Conservation (phyloP, 257 asterid species). For the Penstemon davidsonii region DNA sequence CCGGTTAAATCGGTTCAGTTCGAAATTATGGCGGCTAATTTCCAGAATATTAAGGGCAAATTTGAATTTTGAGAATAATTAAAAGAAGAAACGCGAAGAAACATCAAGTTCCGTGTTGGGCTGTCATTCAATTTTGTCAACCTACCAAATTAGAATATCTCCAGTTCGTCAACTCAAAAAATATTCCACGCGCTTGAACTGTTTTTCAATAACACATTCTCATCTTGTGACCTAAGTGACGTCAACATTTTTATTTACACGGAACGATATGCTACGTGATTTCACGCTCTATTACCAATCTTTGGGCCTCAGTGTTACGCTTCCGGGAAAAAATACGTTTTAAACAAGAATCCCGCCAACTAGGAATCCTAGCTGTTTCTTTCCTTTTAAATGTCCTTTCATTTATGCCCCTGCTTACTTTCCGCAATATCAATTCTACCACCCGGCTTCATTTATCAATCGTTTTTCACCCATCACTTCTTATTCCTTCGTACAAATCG, state of each 20-base stretch:
- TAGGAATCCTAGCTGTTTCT: conserved; percentile 23
- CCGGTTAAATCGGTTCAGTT: no score
- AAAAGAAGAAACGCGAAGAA: no score
- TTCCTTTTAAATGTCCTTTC: background rate
- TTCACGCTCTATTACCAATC: background rate
- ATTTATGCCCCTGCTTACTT: conserved; percentile 7
- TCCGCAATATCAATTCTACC: conserved; percentile 17
- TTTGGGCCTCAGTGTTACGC: background rate
- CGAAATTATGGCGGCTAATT: no score
- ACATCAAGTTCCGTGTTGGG: no score
- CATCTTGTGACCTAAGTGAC: conserved; percentile 2
- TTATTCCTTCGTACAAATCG: conserved; percentile 12
- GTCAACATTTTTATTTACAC: background rate
- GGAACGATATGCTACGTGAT: conserved; percentile 9
- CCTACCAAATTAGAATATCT: no score
- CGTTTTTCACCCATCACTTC: background rate
- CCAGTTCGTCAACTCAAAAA: background rate
- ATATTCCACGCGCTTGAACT: background rate
- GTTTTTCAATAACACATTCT: background rate
- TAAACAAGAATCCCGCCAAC: conserved; percentile 28
- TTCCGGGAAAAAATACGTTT: background rate
- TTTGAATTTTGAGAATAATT: no score
- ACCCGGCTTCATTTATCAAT: conserved; percentile 4
- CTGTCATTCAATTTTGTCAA: no score
- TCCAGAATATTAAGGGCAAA: no score